A percentile compares a stretch with the other conserved stretches of the same genome.
Conservation (phyloP, 2,329 filamentous ascomycete genomes). For the Pseudomassariella vexata region DNA sequence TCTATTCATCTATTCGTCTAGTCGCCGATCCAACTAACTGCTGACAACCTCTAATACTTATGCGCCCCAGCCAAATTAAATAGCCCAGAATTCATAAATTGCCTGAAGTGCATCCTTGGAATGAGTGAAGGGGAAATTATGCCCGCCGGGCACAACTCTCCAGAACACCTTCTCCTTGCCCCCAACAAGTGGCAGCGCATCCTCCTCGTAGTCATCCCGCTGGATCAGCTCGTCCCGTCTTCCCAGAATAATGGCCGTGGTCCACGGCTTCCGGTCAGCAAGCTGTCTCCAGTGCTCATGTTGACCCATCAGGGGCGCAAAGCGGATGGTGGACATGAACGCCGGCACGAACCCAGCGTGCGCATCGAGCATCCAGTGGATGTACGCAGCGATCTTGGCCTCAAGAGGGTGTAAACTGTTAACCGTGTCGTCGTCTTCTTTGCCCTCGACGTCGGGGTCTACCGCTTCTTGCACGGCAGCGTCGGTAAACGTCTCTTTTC, state of each 20-base stretch:
- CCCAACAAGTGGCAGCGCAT: slow-evolving; percentile 45
- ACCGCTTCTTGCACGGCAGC: slow-evolving; percentile 36
- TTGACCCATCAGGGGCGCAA: slow-evolving; percentile 48
- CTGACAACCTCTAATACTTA: too few relatives aligned
- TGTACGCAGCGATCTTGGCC: slow-evolving; percentile 40
- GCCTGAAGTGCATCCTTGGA: slow-evolving; percentile 34
- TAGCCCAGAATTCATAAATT: slow-evolving; percentile 46
- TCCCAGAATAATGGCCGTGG: slow-evolving; percentile 48
- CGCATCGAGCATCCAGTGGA: slow-evolving; percentile 52
- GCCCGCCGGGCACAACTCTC: slow-evolving; percentile 46
- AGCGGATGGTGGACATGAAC: slow-evolving; percentile 52
- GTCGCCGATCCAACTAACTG: too few relatives aligned
- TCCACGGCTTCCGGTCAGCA: slow-evolving; percentile 32
- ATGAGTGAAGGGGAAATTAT: slow-evolving; percentile 60
- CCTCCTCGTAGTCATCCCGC: slow-evolving; percentile 39
- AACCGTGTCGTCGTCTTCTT: slow-evolving; percentile 12
- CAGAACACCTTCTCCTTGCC: slow-evolving; percentile 44
- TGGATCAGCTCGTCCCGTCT: slow-evolving; percentile 46
- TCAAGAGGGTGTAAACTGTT: slow-evolving; percentile 27
- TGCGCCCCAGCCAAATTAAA: too few relatives aligned
- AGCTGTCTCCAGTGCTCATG: slow-evolving; percentile 44
- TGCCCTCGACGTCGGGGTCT: slow-evolving; percentile 23
- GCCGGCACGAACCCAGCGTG: slow-evolving; percentile 54
- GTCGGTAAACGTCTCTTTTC: slow-evolving; percentile 28
- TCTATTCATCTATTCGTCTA: too few relatives aligned